A percentile compares a stretch with the other conserved stretches of the same genome.
Evolutionary conservation across 2,329 filamentous ascomycete species (phyloP).

Genomic region (Salinomyces thailandicus): DNA sequence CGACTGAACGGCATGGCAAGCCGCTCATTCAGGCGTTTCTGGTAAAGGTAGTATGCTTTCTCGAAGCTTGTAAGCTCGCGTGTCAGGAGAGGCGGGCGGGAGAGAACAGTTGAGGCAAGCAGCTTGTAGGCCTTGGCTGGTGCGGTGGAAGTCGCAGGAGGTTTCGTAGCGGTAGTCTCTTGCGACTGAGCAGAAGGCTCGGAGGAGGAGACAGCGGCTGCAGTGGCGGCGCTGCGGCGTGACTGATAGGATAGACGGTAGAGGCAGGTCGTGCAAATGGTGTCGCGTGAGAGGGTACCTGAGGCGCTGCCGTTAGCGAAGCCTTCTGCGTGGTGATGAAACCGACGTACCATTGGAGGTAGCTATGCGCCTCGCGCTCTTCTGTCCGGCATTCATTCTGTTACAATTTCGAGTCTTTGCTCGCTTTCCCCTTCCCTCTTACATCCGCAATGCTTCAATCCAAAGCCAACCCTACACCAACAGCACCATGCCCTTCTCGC

Average conservation of each 20-base stretch:
- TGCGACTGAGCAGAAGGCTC: slow-evolving; percentile 24
- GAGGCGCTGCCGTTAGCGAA: slow-evolving; percentile 2
- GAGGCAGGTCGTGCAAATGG: slow-evolving; percentile 38
- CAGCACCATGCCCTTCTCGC: too few relatives aligned
- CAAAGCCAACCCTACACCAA: too few relatives aligned
- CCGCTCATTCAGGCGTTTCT: slow-evolving; percentile 91
- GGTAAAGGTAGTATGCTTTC: slow-evolving; percentile 89
- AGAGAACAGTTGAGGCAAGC: slow-evolving; percentile 65
- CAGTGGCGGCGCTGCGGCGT: slow-evolving; percentile 27
- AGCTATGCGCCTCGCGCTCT: slow-evolving; percentile 35
- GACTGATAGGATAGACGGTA: slow-evolving; percentile 28
- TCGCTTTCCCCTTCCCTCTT: not conserved
- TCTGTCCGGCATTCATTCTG: slow-evolving; percentile 36
- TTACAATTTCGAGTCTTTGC: slow-evolving; percentile 1
- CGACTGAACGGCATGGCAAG: slow-evolving; percentile 76
- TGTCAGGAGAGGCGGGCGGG: slow-evolving; percentile 78
- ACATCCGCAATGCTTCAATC: too few relatives aligned
- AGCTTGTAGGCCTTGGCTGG: slow-evolving; percentile 34
- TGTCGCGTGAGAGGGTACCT: slow-evolving; percentile 29
- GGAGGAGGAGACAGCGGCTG: slow-evolving; percentile 26
- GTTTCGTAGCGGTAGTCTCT: slow-evolving; percentile 14
- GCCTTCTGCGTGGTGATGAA: not conserved
- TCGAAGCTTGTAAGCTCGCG: slow-evolving; percentile 78
- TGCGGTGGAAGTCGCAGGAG: slow-evolving; percentile 38
- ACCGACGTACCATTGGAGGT: slow-evolving; percentile 27